Evolutionary conservation across 2,329 filamentous ascomycete genomes (phyloP).

Genomic region (Aureobasidium sp.): DNA sequence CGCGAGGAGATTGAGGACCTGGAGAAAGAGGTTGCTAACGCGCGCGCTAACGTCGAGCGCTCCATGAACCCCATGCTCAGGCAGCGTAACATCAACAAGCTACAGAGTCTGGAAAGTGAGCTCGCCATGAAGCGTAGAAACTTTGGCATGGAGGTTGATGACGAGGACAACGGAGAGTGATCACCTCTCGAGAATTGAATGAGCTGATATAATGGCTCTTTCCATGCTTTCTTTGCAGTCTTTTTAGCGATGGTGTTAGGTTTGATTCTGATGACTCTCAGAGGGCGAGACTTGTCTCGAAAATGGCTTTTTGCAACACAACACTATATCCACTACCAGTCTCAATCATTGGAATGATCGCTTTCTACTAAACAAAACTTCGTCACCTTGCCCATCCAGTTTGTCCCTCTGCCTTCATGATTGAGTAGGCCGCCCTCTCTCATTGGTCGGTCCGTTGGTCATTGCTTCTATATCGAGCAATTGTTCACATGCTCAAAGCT

Average conservation of each 20-base stretch:
- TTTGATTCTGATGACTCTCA: background rate
- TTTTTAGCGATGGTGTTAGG: constrained; percentile 3
- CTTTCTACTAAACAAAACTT: background rate
- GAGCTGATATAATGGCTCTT: background rate
- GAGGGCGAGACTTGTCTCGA: background rate
- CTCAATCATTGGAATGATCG: background rate
- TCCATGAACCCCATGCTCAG: constrained; percentile 42
- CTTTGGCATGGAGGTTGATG: constrained; percentile 28
- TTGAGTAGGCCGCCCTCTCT: background rate
- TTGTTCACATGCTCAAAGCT: too few species aligned
- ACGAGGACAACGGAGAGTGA: constrained; percentile 12
- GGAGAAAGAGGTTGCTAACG: constrained; percentile 40
- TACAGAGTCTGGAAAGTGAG: constrained; percentile 44
- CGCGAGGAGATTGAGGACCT: constrained; percentile 48
- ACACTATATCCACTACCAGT: background rate
- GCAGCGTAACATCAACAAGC: constrained; percentile 39
- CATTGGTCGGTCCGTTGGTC: too few species aligned
- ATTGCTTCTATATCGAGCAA: too few species aligned
- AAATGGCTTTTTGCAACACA: background rate
- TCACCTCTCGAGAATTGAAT: background rate
- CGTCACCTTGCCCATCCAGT: background rate
- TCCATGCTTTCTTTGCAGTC: background rate
- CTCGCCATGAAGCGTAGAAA: constrained; percentile 44
- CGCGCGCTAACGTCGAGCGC: constrained; percentile 30
- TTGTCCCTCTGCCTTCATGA: background rate